Evolutionary conservation across 345 rosid genomes (phyloP).

Genomic region (Eucalyptus marginata): DNA sequence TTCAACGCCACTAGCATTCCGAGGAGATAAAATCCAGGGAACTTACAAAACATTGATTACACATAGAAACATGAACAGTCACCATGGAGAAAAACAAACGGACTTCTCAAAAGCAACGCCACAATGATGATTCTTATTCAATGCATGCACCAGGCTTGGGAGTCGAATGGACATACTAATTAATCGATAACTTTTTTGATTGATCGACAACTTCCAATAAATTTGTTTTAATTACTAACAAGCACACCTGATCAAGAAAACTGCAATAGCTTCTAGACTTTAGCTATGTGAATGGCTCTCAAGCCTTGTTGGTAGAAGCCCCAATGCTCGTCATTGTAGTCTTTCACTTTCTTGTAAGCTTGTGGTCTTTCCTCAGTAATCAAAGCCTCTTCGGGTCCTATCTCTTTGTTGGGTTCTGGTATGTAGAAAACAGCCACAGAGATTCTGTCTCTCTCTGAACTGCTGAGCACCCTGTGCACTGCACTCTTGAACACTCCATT

Average conservation of each 20-base stretch:
- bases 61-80: too few species aligned
- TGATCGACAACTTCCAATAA: too few species aligned
- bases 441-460: slow-evolving; percentile 23
- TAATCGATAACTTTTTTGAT: too few species aligned
- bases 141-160: too few species aligned
- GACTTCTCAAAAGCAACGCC: too few species aligned
- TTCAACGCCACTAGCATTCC: too few species aligned
- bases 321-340: slow-evolving; percentile 4
- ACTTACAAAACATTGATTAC: too few species aligned
- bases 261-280: background rate
- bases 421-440: slow-evolving; percentile 24
- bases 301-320: slow-evolving; percentile 14
- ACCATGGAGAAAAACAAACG: too few species aligned
- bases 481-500: slow-evolving; percentile 40
- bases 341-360: slow-evolving; percentile 5
- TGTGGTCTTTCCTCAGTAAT: background rate
- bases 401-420: slow-evolving; percentile 17
- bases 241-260: background rate
- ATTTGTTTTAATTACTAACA: background rate
- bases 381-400: slow-evolving; percentile 15
- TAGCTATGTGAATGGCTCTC: slow-evolving; percentile 12
- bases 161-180: too few species aligned
- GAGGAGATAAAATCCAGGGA: too few species aligned
- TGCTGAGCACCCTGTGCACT: slow-evolving; percentile 31
- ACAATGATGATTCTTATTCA: too few species aligned